A percentile compares a stretch with the other conserved stretches of the same genome.
phyloP scores from a whole-genome alignment of 768 basidiomycete species.

The Pulveroboletus frians region DNA sequence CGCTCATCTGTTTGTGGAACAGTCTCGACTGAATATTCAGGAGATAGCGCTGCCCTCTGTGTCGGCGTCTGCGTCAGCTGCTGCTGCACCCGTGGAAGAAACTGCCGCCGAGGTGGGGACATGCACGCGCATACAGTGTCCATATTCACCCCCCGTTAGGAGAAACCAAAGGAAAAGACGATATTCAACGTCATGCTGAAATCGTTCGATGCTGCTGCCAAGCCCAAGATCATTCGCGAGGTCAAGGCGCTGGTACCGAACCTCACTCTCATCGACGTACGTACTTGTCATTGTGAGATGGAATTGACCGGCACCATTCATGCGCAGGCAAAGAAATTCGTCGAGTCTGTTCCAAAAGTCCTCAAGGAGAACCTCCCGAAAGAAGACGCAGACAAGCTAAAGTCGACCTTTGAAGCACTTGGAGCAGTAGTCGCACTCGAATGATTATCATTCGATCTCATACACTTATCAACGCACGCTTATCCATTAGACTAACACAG shows the following conservation, averaged over 20 bases:
- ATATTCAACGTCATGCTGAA: constrained; percentile 93
- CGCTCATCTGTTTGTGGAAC: background rate
- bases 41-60: constrained; percentile 92
- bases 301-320: background rate
- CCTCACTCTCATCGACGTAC: constrained; percentile 93
- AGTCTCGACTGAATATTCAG: constrained; percentile 94
- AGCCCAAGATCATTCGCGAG: constrained; percentile 97
- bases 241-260: constrained; percentile 94
- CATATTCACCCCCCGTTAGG: constrained; percentile 37
- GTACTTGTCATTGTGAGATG: constrained; percentile 27
- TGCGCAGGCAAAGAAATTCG: constrained; percentile 94
- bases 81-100: constrained; percentile 55
- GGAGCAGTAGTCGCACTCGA: constrained; percentile 87
- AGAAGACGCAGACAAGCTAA: constrained; percentile 96
- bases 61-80: constrained; percentile 47
- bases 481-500: constrained; percentile 14
- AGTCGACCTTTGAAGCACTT: constrained; percentile 82
- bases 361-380: constrained; percentile 94
- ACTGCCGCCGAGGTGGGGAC: constrained; percentile 56
- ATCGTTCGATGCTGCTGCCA: constrained; percentile 85
- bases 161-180: constrained; percentile 98
- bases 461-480: constrained; percentile 7
- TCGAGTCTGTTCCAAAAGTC: constrained; percentile 88
- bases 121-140: background rate
- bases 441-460: constrained; percentile 34